Base-by-base conservation (phyloP, 352 stramenopile genomes). In the Phytophthora chlamydospora region DNA sequence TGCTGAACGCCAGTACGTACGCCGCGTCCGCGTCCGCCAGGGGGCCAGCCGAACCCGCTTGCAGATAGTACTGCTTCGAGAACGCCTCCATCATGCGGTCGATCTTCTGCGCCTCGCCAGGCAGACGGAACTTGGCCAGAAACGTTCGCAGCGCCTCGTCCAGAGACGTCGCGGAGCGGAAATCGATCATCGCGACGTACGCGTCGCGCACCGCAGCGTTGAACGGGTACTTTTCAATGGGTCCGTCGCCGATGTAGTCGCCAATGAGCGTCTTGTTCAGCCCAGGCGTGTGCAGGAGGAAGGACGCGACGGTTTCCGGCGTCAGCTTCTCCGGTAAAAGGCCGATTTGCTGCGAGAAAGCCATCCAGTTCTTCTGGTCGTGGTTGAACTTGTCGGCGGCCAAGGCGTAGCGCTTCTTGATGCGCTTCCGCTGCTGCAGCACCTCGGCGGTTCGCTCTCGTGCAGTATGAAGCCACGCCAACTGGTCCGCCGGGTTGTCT, bases 51-150 rank as follows among this genome's bases (percentile, higher is more conserved):
- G 86, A 68, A 17, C 70, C 76, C 62, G 81, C 80, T 68, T 97
- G 80, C 7, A 81, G 43, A 56, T 97, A 97, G 24, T 97, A 93
- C 62, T 97, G 85, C 62, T 94, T 95, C 0, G 96, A 96, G 71
- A 99, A 99, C 1, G 83, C 83, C 60, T 99, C 95, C 95, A 99
- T 98, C 70, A 99, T 89, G 21, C 97, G 86, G 71, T 99, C 97
- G 49, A 99, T 99, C 66, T 97, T 98, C 72, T 99, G 98, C 1
- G 97, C 97, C 75, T 99, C 97, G 8, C 97, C 97, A 1, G 98
- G 98, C 29, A 99, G 73, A 29, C 96, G 88, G 66, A 99, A 99
- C 29, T 88, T 90, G 1, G 82, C 84, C 31, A 99, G 78, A 57
- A 98, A 99, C 41, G 89, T 79, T 29, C 97, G 87, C 35, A 99